A percentile compares a stretch with the other conserved stretches of the same genome.
Evolutionary conservation across 805 yeast species (phyloP).

Genomic region (Saccharomycopsis schoenii): DNA sequence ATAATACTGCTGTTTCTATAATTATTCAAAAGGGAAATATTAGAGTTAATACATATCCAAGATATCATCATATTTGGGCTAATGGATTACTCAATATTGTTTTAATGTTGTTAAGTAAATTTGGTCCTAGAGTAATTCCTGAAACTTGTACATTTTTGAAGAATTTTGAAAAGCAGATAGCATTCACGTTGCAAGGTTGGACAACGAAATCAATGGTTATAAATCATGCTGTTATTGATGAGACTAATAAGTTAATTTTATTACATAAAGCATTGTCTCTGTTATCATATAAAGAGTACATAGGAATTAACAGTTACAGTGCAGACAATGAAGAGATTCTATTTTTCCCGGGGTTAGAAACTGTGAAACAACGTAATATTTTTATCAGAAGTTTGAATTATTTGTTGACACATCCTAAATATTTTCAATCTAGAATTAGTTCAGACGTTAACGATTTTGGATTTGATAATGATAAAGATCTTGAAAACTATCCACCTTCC

Average conservation of each 20-base stretch:
- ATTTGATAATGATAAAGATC: constrained; percentile 36
- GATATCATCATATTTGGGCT: constrained; percentile 74
- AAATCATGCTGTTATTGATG: constrained; percentile 42
- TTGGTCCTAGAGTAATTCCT: constrained; percentile 54
- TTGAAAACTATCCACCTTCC: constrained; percentile 9
- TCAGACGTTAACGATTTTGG: constrained; percentile 64
- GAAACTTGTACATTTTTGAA: constrained; percentile 56
- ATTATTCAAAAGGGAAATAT: constrained; percentile 59
- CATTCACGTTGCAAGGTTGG: constrained; percentile 60
- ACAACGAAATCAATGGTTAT: constrained; percentile 40
- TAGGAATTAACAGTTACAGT: constrained; percentile 12
- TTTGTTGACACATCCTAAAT: constrained; percentile 79
- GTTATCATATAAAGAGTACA: constrained; percentile 42
- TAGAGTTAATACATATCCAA: constrained; percentile 39
- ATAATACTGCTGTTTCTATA: constrained; percentile 65
- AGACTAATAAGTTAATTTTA: constrained; percentile 58
- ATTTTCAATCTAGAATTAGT: constrained; percentile 55
- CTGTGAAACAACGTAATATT: constrained; percentile 45
- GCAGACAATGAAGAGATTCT: constrained; percentile 16
- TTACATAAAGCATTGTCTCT: constrained; percentile 48
- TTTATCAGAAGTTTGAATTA: constrained; percentile 56
- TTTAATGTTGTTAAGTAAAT: constrained; percentile 45
- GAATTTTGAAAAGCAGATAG: constrained; percentile 57
- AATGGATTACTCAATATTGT: constrained; percentile 68
- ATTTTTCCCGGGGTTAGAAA: constrained; percentile 53